Base-by-base conservation (phyloP, 108 stramenopile genomes). In the Fragilariopsis cylindrus region DNA sequence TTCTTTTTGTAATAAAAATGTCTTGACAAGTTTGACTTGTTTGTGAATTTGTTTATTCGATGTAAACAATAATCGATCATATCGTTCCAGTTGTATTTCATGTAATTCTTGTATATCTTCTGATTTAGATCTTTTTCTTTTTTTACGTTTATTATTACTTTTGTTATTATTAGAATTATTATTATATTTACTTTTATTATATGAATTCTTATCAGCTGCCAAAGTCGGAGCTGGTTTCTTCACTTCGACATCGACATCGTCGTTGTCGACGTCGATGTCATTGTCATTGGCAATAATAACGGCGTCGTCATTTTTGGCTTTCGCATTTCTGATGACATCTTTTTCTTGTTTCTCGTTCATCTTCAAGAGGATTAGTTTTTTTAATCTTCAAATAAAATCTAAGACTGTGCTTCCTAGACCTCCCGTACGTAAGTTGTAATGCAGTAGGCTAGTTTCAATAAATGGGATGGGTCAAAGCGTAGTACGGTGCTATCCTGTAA, bases 1-100 rank as follows among this genome's bases (percentile, higher is more conserved):
- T 49, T 85, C 80, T 72, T 88, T 88, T 73, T 90, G 90, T 48
- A 83, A 71, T 56, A 86, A 73, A 72, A 90, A 87, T 18, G 87
- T 80, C 65, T 80, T 86, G 42, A 86, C 85, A 16, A 80, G 72
- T 75, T 90, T 90, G 55, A 80, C 87, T 65, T 86, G 79, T 76
- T 79, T 90, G 47, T 76, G 78, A 43, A 90, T 50, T 49, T 76
- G 73, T 63, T 90, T 90, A 0, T 73, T 66, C 65, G 82, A 84
- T 2, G 48, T 57, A 55, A 87, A 81, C 4, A 84, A 40, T 57
- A 90, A 57, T 45, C 77, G 84, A 58, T 79, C 68, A 74, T 85
- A 90, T 48, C 88, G 82, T 21, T 90, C 88, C 30, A 69, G 39
- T 44, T 80, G 73, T 39, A 65, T 41, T 47, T 49, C 43, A 39